These are phyloP conservation scores for Fusarium sp. DNA, from an alignment of 2,329 filamentous ascomycete species.

Conservation along the genomic window DNA sequence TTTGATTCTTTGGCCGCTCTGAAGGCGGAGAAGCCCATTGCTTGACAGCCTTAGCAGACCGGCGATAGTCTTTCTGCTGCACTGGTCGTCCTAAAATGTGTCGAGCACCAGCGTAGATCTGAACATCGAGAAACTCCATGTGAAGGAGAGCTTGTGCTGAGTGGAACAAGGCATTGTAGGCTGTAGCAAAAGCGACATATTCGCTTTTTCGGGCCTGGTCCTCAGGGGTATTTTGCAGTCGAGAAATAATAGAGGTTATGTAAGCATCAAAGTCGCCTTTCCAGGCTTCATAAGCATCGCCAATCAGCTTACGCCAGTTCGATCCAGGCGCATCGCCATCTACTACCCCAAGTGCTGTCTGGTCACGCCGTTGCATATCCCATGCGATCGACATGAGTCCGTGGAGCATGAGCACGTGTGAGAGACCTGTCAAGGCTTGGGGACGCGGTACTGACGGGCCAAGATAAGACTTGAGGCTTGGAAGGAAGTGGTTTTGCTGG, in stretches of 20 bases:
- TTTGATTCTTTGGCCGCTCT: not conserved
- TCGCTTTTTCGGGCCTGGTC: not conserved
- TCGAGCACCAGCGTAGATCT: conserved; percentile 9
- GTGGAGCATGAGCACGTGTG: conserved; percentile 68
- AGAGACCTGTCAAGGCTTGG: conserved; percentile 54
- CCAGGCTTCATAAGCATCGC: conserved; percentile 3
- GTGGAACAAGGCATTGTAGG: conserved; percentile 6
- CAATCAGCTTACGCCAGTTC: conserved; percentile 8
- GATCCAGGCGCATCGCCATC: not conserved
- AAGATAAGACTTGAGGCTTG: conserved; percentile 8
- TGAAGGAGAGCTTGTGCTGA: conserved; percentile 8
- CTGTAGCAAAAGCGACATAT: conserved; percentile 9
- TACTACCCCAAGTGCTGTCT: conserved; percentile 64
- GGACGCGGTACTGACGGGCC: not conserved
- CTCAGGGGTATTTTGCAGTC: not conserved
- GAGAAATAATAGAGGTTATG: conserved; percentile 7
- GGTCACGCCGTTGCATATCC: conserved; percentile 72
- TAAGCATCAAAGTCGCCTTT: conserved; percentile 2
- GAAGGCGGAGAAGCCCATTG: not conserved
- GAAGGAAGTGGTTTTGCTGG: not conserved
- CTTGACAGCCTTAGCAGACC: conserved; percentile 4
- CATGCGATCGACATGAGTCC: conserved; percentile 73
- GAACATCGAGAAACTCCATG: conserved; percentile 8
- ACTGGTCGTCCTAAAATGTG: conserved; percentile 9
- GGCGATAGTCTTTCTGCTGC: conserved; percentile 8